Base-by-base conservation (phyloP, 371 early-diverging fungal species). In the Homolaphlyctis polyrhiza region DNA sequence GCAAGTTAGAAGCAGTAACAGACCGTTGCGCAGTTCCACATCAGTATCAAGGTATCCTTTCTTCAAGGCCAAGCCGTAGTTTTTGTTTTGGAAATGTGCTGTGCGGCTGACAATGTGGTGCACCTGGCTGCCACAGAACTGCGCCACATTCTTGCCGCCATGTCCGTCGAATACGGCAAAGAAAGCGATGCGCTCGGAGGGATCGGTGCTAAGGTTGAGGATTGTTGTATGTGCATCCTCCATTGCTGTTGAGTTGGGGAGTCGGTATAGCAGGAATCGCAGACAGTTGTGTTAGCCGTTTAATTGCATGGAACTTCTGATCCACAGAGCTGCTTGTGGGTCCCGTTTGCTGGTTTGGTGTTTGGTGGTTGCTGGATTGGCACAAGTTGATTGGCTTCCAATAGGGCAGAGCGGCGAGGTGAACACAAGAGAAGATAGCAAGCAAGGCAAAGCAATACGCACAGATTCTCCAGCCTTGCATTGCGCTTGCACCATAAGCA, bases 391-490 rank as follows among this genome's bases (percentile, higher is more conserved):
- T n/a, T n/a, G n/a, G n/a, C n/a, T n/a, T n/a, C n/a, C n/a, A n/a
- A n/a, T n/a, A n/a, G n/a, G n/a, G n/a, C n/a, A n/a, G n/a, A n/a
- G n/a, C n/a, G n/a, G n/a, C n/a, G n/a, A n/a, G n/a, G n/a, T n/a
- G n/a, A n/a, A n/a, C 43, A 39, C 8, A 39, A 39, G 28, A 27
- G 51, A 8, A 28, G 51, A 51, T n/a, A 11, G 51, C 11, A 8
- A 27, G 51, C 14, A 51, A n/a, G n/a, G n/a, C n/a, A n/a, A n/a
- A n/a, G n/a, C n/a, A n/a, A n/a, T n/a, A 76, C 82, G 77, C 89
- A 95, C 95, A 89, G 69, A 94, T 86, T 73, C 98, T 83, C 98
- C 98, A 97, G 59, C 98, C 98, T 79, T 97, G 96, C 97, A 97
- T 97, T 36, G 86, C 84, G 25, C 91, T 91, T 35, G 92, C 89